Conservation (phyloP, 495 filamentous ascomycete species). For the Lophiostoma macrostomum region DNA sequence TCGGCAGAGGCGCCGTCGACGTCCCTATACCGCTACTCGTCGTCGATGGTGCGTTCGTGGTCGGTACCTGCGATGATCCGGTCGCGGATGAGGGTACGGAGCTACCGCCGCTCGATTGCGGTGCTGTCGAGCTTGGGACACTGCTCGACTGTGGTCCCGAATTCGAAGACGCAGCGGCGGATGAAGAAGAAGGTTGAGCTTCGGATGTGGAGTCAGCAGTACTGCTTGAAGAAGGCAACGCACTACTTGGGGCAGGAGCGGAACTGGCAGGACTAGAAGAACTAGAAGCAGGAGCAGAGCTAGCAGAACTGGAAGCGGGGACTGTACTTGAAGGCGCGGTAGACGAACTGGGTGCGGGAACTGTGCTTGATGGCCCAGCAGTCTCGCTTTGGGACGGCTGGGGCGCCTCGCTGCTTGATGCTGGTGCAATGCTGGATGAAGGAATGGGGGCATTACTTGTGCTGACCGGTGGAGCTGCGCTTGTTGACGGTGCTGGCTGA, state of each 20-base stretch:
- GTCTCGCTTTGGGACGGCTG: conserved; percentile 3
- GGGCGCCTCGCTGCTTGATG: conserved; percentile 1
- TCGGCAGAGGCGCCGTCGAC: background rate
- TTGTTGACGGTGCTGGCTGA: background rate
- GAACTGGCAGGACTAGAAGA: conserved; percentile 1
- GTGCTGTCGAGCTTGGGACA: background rate
- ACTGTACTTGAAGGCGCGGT: background rate
- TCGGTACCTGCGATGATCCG: background rate
- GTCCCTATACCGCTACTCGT: conserved; percentile 3
- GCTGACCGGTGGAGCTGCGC: background rate
- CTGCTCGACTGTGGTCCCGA: background rate
- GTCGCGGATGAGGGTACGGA: background rate
- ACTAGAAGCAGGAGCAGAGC: background rate
- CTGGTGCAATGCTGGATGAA: background rate
- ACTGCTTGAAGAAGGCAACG: conserved; percentile 6
- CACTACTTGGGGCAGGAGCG: background rate
- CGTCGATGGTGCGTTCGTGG: background rate
- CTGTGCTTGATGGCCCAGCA: conserved; percentile 2
- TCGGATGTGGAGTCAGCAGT: conserved; percentile 15
- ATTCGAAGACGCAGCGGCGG: background rate
- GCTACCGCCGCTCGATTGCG: conserved; percentile 2
- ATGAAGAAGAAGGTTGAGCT: conserved; percentile 6
- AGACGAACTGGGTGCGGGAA: conserved; percentile 1
- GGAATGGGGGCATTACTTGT: conserved; percentile 2
- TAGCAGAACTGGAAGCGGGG: background rate